These are phyloP conservation scores for Mrakia blollopis DNA, from an alignment of 768 basidiomycete genomes.

Conservation along the genomic window DNA sequence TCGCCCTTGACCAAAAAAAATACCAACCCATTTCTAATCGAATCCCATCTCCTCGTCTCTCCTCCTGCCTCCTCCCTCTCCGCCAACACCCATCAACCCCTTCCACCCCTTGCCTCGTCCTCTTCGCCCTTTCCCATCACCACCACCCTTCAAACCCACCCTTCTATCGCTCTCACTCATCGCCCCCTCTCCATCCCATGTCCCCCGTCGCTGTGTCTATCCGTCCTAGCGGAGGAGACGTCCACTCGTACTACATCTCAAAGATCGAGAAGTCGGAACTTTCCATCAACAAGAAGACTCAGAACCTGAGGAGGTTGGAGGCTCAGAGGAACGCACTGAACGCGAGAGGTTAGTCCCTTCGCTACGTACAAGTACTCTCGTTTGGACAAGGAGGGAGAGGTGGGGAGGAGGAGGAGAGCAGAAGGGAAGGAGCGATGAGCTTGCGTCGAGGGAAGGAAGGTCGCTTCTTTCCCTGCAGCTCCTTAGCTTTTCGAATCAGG, in stretches of 20 bases:
- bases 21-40: no score
- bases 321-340: conserved; percentile 96
- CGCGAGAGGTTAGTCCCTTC: conserved; percentile 64
- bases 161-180: background rate
- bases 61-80: background rate
- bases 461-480: no score
- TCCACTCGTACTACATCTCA: conserved; percentile 83
- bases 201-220: conserved; percentile 8
- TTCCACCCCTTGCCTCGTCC: background rate
- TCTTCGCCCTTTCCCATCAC: background rate
- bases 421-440: background rate
- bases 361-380: background rate
- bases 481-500: no score
- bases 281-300: conserved; percentile 90
- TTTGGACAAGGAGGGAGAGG: background rate
- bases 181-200: background rate
- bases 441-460: background rate
- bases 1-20: no score
- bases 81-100: background rate
- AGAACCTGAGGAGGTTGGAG: conserved; percentile 89
- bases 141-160: background rate
- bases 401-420: background rate
- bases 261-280: conserved; percentile 93
- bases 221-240: conserved; percentile 43
- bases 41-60: background rate